Evolutionary conservation across 768 basidiomycete species (phyloP).

Genomic region (Kwoniella pini): DNA sequence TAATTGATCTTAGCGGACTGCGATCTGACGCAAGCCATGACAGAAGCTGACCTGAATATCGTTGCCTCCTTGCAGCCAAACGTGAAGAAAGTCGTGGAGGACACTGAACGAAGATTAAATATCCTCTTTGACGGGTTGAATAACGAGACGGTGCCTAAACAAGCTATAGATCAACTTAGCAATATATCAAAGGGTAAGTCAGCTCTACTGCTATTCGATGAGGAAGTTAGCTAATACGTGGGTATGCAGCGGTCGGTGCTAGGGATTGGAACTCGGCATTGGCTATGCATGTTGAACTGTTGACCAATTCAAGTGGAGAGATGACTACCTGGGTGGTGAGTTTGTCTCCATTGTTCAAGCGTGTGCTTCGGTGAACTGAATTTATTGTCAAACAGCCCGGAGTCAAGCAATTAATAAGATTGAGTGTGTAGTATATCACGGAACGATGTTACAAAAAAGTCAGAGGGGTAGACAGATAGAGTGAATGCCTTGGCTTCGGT

Average conservation of each 20-base stretch:
- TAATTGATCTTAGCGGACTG: neutral
- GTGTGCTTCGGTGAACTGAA: too few species aligned
- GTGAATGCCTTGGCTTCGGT: too few species aligned
- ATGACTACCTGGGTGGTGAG: conserved; percentile 59
- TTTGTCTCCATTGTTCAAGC: neutral
- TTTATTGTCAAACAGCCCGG: conserved; percentile 78
- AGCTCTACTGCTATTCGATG: too few species aligned
- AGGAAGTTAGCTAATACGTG: conserved; percentile 11
- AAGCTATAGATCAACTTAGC: conserved; percentile 70
- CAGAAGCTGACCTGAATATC: neutral
- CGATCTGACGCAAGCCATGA: neutral
- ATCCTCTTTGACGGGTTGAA: conserved; percentile 89
- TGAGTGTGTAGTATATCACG: conserved; percentile 28
- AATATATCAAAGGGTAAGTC: conserved; percentile 70
- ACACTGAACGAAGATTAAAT: conserved; percentile 81
- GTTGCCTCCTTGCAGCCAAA: conserved; percentile 61
- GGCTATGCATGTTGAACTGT: conserved; percentile 78
- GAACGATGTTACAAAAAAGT: too few species aligned
- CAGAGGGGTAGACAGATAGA: too few species aligned
- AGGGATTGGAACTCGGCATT: conserved; percentile 76
- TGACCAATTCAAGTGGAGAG: conserved; percentile 79
- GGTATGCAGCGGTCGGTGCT: conserved; percentile 78
- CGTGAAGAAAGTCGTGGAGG: conserved; percentile 80
- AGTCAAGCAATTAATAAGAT: conserved; percentile 74
- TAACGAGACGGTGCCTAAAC: conserved; percentile 73